Conservation (phyloP, 2,329 filamentous ascomycete species). For the Trichoderma guizhouense region DNA sequence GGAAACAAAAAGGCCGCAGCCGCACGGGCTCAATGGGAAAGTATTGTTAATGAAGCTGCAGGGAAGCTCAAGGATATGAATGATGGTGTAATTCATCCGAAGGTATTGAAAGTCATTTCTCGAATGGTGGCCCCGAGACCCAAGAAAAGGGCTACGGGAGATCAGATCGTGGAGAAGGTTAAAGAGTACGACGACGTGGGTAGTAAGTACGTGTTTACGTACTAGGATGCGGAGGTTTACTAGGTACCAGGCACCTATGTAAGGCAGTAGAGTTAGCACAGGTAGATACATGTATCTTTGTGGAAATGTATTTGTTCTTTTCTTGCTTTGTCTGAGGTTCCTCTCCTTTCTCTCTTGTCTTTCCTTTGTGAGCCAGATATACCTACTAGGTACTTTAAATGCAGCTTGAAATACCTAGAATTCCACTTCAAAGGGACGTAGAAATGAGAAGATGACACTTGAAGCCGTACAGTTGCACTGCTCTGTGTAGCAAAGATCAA, state of each 20-base stretch:
- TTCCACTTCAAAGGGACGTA: accelerated
- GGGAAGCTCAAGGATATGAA: background rate
- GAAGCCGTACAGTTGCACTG: background rate
- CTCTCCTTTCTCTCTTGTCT: no score
- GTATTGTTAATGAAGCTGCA: background rate
- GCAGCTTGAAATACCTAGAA: no score
- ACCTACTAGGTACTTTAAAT: no score
- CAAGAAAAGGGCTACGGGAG: background rate
- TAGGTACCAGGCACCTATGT: no score
- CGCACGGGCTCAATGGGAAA: no score
- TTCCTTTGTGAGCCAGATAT: no score
- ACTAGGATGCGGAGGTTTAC: background rate
- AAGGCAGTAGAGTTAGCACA: no score
- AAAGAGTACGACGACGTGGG: background rate
- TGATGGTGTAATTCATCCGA: background rate
- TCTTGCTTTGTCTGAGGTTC: no score
- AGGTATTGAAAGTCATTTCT: background rate
- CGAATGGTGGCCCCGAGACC: background rate
- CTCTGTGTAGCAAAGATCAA: accelerated
- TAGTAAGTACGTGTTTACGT: background rate
- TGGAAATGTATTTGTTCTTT: no score
- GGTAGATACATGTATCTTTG: no score
- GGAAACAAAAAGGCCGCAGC: no score
- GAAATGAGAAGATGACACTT: background rate
- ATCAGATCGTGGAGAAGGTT: background rate